A percentile compares a stretch with the other conserved stretches of the same genome.
These are phyloP conservation scores for Orobanche coerulescens DNA, from an alignment of 257 asterid species.

Conservation along the genomic window DNA sequence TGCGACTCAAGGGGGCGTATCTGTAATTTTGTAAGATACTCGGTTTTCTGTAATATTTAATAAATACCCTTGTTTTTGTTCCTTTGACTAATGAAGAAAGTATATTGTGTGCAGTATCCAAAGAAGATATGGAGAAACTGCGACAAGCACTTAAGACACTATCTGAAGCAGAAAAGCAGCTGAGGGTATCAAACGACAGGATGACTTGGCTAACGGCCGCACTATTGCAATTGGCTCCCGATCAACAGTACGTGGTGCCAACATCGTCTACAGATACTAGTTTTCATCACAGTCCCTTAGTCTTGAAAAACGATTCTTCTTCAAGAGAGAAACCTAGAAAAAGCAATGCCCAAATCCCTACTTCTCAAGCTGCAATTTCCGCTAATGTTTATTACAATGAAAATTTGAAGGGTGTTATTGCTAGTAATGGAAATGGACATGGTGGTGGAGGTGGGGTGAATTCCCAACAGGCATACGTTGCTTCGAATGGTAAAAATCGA, in stretches of 20 bases:
- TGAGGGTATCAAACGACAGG: slow-evolving; percentile 77
- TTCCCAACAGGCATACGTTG: too few relatives aligned
- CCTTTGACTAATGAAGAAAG: not conserved
- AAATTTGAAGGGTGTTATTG: not conserved
- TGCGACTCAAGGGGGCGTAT: too few relatives aligned
- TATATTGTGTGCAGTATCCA: slow-evolving; percentile 47
- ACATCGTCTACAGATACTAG: slow-evolving; percentile 30
- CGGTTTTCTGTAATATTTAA: too few relatives aligned
- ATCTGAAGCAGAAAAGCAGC: slow-evolving; percentile 97
- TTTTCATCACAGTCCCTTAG: slow-evolving; percentile 56
- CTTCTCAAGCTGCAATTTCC: not conserved
- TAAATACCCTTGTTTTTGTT: too few relatives aligned
- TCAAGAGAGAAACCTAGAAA: slow-evolving; percentile 43
- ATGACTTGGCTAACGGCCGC: slow-evolving; percentile 98
- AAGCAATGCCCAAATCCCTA: slow-evolving; percentile 41
- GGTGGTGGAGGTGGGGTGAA: too few relatives aligned
- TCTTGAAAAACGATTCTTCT: slow-evolving; percentile 26
- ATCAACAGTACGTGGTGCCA: slow-evolving; percentile 48
- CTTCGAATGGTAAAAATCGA: not conserved
- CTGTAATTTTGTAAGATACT: too few relatives aligned
- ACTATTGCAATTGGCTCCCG: slow-evolving; percentile 89
- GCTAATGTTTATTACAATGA: not conserved
- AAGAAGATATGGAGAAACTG: slow-evolving; percentile 83
- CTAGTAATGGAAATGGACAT: not conserved
- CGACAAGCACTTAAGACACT: slow-evolving; percentile 89